A percentile compares a stretch with the other conserved stretches of the same genome.
These are phyloP conservation scores for Clonostachys rosea DNA, from an alignment of 2,329 filamentous ascomycete species.

Conservation along the genomic window DNA sequence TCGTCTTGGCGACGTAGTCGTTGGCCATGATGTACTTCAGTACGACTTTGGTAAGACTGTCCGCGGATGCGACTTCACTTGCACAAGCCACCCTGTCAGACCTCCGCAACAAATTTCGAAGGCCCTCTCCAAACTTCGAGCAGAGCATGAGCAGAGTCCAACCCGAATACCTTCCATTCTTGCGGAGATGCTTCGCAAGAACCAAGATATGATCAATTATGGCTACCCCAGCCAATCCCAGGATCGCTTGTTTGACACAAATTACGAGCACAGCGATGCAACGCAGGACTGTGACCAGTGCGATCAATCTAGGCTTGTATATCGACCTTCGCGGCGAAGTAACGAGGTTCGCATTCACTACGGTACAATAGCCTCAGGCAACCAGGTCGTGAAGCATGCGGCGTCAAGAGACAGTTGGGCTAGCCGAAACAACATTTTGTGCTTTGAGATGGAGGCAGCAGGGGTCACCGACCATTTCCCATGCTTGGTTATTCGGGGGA, in stretches of 20 bases:
- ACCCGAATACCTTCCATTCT: not conserved
- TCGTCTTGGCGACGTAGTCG: not conserved
- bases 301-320: conserved; percentile 1
- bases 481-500: conserved; percentile 24
- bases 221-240: too few relatives aligned
- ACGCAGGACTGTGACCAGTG: conserved; percentile 1
- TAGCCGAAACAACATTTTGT: not conserved
- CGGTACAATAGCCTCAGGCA: conserved; percentile 8
- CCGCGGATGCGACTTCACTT: not conserved
- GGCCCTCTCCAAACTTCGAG: not conserved
- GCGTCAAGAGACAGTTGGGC: conserved; percentile 8
- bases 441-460: not conserved
- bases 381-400: conserved; percentile 13
- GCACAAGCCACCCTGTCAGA: not conserved
- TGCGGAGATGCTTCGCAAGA: not conserved
- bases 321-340: not conserved
- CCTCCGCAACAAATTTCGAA: conserved; percentile 3
- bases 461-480: conserved; percentile 11
- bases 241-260: too few relatives aligned
- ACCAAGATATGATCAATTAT: not conserved
- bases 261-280: not conserved
- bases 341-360: conserved; percentile 3
- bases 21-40: not conserved
- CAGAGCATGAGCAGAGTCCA: not conserved
- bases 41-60: not conserved